Evolutionary conservation across 768 basidiomycete genomes (phyloP).

Genomic region (Scleroderma citrinum): DNA sequence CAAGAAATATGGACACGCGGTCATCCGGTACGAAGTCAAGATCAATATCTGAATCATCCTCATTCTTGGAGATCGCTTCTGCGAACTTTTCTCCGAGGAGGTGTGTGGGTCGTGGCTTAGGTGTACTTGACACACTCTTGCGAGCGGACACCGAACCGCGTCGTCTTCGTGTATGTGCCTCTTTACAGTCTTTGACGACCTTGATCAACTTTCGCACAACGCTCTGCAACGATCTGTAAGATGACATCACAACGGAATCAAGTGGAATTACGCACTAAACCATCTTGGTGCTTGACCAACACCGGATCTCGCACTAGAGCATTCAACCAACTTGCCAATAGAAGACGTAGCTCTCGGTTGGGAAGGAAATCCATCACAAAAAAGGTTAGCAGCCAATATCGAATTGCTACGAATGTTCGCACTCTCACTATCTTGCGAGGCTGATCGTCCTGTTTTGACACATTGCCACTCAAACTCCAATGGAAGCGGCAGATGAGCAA

Average conservation of each 20-base stretch:
- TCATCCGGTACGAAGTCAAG: conserved; percentile 66
- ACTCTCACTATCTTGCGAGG: conserved; percentile 76
- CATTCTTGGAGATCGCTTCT: conserved; percentile 42
- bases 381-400: conserved; percentile 89
- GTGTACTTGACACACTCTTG: conserved; percentile 22
- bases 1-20: conserved; percentile 33
- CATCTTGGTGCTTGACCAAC: conserved; percentile 59
- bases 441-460: conserved; percentile 51
- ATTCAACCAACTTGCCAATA: conserved; percentile 80
- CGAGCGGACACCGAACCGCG: conserved; percentile 24
- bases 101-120: conserved; percentile 36
- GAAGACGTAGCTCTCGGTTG: conserved; percentile 65
- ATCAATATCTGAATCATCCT: conserved; percentile 69
- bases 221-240: conserved; percentile 38
- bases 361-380: conserved; percentile 86
- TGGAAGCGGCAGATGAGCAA: conserved; percentile 84
- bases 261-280: conserved; percentile 47
- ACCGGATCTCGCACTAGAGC: conserved; percentile 66
- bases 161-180: conserved; percentile 46
- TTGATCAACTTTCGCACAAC: conserved; percentile 81
- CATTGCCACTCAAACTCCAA: conserved; percentile 58
- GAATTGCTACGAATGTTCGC: conserved; percentile 83
- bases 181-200: conserved; percentile 76
- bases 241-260: not conserved
- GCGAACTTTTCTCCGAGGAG: conserved; percentile 62